These are phyloP conservation scores for Noccaea caerulescens DNA, from an alignment of 345 rosid species.

Conservation along the genomic window DNA sequence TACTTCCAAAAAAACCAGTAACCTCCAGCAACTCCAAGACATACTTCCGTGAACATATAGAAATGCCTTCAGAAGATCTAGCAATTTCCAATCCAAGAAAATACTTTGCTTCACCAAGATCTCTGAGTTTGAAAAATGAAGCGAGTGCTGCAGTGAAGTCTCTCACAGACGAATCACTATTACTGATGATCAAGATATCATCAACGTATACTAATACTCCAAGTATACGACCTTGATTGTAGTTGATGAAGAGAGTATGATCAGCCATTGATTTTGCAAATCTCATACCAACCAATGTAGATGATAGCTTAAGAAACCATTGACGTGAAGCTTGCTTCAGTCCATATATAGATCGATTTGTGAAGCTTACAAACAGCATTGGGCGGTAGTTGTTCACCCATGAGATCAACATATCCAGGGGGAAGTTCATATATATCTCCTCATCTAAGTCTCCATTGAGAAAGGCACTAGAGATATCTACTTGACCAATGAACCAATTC, in stretches of 20 bases:
- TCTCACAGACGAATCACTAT: neutral
- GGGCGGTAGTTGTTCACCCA: neutral
- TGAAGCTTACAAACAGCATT: neutral
- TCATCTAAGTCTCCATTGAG: neutral
- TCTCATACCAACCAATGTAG: neutral
- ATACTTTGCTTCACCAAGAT: neutral
- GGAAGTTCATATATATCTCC: neutral
- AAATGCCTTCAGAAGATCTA: neutral
- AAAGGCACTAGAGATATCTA: neutral
- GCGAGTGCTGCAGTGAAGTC: accelerated
- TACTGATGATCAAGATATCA: neutral
- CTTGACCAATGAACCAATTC: neutral
- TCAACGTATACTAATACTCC: neutral
- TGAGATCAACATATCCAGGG: neutral
- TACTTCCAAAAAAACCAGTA: neutral
- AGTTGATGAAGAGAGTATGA: neutral
- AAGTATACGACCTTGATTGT: neutral
- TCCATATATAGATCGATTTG: neutral
- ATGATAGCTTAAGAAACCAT: neutral
- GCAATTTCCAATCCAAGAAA: neutral
- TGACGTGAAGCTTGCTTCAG: neutral
- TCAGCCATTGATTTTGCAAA: neutral
- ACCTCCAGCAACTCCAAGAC: neutral
- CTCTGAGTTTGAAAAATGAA: neutral
- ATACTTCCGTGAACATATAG: neutral